Evolutionary conservation across 108 stramenopile genomes (phyloP).

Genomic region (Fistulifera solaris): DNA sequence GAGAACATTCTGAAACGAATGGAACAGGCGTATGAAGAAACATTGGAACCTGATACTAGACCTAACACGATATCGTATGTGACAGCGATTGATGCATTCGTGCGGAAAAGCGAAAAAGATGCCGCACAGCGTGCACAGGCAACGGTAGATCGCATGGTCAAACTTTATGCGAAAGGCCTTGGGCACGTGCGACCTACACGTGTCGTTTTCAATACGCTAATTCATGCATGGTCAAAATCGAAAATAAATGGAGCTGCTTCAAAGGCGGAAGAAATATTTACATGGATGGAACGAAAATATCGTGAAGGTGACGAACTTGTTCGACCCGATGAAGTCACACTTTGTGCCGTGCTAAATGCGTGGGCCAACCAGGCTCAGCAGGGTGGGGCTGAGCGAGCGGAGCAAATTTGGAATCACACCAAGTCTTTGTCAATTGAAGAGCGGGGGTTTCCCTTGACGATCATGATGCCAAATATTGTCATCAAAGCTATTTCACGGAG

Average conservation of each 20-base stretch:
- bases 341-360: conserved; percentile 62
- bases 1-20: conserved; percentile 37
- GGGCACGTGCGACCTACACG: conserved; percentile 46
- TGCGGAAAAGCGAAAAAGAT: conserved; percentile 17
- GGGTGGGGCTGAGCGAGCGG: conserved; percentile 58
- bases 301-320: conserved; percentile 37
- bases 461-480: conserved; percentile 47
- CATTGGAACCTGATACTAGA: conserved; percentile 19
- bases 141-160: conserved; percentile 62
- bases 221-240: conserved; percentile 59
- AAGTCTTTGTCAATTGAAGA: conserved; percentile 26
- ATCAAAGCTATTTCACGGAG: conserved; percentile 69
- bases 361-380: conserved; percentile 54
- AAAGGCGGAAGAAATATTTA: conserved; percentile 47
- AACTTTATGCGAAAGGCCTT: conserved; percentile 43
- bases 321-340: conserved; percentile 54
- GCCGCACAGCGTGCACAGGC: conserved; percentile 44
- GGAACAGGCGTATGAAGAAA: conserved; percentile 27
- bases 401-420: conserved; percentile 64
- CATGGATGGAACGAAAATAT: conserved; percentile 65
- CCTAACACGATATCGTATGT: conserved; percentile 39
- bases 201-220: conserved; percentile 57
- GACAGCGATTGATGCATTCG: conserved; percentile 33
- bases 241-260: conserved; percentile 27
- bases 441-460: conserved; percentile 29